Conservation (phyloP, 116 monocot species). For the Dioscorea cayenensis region DNA sequence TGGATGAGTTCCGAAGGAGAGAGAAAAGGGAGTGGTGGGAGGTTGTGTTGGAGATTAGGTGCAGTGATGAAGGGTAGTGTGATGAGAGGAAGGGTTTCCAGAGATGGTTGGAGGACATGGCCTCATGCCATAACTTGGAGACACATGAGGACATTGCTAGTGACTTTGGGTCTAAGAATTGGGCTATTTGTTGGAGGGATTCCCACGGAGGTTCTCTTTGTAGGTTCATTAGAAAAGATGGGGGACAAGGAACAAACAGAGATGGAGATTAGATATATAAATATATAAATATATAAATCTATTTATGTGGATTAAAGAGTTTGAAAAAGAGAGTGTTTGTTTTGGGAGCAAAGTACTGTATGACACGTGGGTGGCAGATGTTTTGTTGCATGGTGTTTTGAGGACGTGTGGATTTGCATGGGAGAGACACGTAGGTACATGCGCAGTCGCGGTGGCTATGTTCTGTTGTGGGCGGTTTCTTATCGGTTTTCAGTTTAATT, state of each 20-base stretch:
- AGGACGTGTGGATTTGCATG: neutral
- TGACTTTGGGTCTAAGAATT: slow-evolving; percentile 26
- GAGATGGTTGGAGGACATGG: slow-evolving; percentile 47
- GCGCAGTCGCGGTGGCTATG: too few relatives aligned
- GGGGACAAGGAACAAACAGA: neutral
- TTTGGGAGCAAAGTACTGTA: too few relatives aligned
- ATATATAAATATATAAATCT: too few relatives aligned
- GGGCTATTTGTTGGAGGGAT: slow-evolving; percentile 16
- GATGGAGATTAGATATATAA: too few relatives aligned
- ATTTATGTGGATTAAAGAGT: too few relatives aligned
- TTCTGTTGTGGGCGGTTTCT: too few relatives aligned
- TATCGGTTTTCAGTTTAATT: too few relatives aligned
- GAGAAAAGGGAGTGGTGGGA: slow-evolving; percentile 28
- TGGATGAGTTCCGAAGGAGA: slow-evolving; percentile 17
- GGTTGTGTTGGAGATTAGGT: neutral
- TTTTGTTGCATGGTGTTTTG: too few relatives aligned
- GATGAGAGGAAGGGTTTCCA: slow-evolving; percentile 36
- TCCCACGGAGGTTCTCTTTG: slow-evolving; percentile 23
- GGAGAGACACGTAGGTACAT: too few relatives aligned
- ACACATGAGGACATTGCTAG: slow-evolving; percentile 39
- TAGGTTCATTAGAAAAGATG: neutral
- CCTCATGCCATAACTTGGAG: slow-evolving; percentile 31
- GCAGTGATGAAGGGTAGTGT: slow-evolving; percentile 27
- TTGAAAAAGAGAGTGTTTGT: too few relatives aligned
- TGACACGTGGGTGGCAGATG: too few relatives aligned